phyloP scores from a whole-genome alignment of 257 asterid genomes.

The Rhazya stricta region DNA sequence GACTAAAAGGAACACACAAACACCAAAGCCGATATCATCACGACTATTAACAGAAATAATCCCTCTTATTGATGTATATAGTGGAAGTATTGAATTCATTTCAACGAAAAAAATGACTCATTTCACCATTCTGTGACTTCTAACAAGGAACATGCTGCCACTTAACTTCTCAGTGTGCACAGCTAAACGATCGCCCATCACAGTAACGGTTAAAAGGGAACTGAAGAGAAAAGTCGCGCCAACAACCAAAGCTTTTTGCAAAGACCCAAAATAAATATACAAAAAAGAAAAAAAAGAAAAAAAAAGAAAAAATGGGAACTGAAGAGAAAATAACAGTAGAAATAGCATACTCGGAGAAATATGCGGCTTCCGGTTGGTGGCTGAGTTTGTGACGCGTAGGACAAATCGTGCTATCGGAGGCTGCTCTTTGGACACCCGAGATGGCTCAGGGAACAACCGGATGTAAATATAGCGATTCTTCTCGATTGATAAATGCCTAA shows the following conservation, averaged over 20 bases:
- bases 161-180: no score
- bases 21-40: no score
- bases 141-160: no score
- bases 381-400: slow-evolving; percentile 56
- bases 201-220: no score
- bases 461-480: slow-evolving; percentile 55
- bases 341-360: slow-evolving; percentile 57
- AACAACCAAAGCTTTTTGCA: background rate
- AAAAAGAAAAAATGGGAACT: background rate
- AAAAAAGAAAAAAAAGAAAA: background rate
- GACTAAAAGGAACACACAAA: no score
- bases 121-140: no score
- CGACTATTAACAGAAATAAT: no score
- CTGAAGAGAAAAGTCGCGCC: no score
- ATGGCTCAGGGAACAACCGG: slow-evolving; percentile 72
- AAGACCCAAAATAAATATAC: background rate
- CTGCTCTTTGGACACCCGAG: slow-evolving; percentile 75
- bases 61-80: no score
- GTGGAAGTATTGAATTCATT: no score
- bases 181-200: no score
- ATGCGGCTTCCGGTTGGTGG: slow-evolving; percentile 60
- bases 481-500: slow-evolving; percentile 62
- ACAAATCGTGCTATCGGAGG: slow-evolving; percentile 84
- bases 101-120: no score
- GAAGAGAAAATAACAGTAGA: background rate